Conservation (phyloP, 257 asterid genomes). For the Asclepias syriaca region DNA sequence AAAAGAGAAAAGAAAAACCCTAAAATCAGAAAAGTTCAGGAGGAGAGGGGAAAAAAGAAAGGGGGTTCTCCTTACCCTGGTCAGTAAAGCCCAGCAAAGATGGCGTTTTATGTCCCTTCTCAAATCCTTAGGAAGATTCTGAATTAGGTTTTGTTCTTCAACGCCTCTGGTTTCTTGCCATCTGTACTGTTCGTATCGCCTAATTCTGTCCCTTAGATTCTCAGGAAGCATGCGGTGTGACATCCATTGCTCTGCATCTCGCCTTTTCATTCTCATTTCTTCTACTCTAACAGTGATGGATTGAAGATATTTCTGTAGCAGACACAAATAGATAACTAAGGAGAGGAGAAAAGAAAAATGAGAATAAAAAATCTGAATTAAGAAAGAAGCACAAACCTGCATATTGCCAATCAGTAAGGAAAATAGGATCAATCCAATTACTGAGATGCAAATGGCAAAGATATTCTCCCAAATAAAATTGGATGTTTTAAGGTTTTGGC, state of each 20-base stretch:
- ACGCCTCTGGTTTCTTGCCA: slow-evolving; percentile 76
- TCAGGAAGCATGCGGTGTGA: slow-evolving; percentile 40
- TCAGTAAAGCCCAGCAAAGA: slow-evolving; percentile 60
- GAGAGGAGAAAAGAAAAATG: too few relatives aligned
- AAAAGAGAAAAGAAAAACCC: background rate
- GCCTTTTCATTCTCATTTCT: slow-evolving; percentile 37
- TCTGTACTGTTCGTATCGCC: slow-evolving; percentile 34
- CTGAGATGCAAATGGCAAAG: slow-evolving; percentile 28
- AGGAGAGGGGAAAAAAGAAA: too few relatives aligned
- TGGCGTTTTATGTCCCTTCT: slow-evolving; percentile 64
- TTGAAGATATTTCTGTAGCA: slow-evolving; percentile 32
- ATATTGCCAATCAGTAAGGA: slow-evolving; percentile 35
- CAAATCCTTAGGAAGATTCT: slow-evolving; percentile 61
- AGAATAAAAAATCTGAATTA: background rate
- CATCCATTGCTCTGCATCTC: slow-evolving; percentile 41
- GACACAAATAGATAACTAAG: background rate
- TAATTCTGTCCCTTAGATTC: slow-evolving; percentile 24
- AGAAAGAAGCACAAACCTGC: slow-evolving; percentile 22
- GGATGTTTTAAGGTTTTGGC: slow-evolving; percentile 36
- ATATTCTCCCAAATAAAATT: slow-evolving; percentile 24
- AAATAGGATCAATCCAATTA: slow-evolving; percentile 32
- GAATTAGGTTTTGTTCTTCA: slow-evolving; percentile 48
- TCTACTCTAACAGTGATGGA: slow-evolving; percentile 37
- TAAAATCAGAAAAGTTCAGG: background rate
- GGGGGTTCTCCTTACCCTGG: slow-evolving; percentile 26